Base-by-base conservation (phyloP, 352 stramenopile species). In the Globisporangium ultimum region DNA sequence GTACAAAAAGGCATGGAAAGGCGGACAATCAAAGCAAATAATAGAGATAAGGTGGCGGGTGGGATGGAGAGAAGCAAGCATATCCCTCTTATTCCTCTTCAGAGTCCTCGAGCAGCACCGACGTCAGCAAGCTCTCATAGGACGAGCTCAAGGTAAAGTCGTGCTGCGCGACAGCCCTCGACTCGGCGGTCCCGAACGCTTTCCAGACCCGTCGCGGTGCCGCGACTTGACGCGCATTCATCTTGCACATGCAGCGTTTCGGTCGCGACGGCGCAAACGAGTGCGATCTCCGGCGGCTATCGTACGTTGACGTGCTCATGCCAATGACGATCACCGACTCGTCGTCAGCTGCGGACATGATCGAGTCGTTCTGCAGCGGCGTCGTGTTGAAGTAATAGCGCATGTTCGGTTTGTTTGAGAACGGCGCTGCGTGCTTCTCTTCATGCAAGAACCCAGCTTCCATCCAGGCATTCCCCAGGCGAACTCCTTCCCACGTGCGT, bases 391-490 rank as follows among this genome's bases (percentile, higher is more conserved):
- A 63, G 48, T 51, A 63, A 41, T 63, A 63, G 8, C 56, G 56
- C 40, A 22, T 56, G n/a, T 28, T 42, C 6, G 48, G 38, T 41
- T 52, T 51, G 51, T 66, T 60, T 52, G 73, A 61, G 55, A 84
- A 84, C 40, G 72, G 68, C 11, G 48, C 52, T 10, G 60, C 47
- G 42, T 88, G 78, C 43, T 80, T 84, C 21, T 64, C 55, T 53
- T 88, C 75, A 42, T 86, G 78, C 13, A 88, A 55, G 28, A 83
- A 57, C 11, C 74, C 76, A 1, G 73, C 69, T 53, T 88, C 76
- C 78, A 88, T 86, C 42, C 84, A 73, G 13, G 76, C 76, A 51
- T 88, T 87, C 20, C 78, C 78, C 15, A 88, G 51, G 9, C 76
- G 76, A 12, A 87, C 61, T 21, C 70, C 78, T 61, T 88, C 78